phyloP scores from a whole-genome alignment of 306 rosid species.

The Canavalia gladiata region DNA sequence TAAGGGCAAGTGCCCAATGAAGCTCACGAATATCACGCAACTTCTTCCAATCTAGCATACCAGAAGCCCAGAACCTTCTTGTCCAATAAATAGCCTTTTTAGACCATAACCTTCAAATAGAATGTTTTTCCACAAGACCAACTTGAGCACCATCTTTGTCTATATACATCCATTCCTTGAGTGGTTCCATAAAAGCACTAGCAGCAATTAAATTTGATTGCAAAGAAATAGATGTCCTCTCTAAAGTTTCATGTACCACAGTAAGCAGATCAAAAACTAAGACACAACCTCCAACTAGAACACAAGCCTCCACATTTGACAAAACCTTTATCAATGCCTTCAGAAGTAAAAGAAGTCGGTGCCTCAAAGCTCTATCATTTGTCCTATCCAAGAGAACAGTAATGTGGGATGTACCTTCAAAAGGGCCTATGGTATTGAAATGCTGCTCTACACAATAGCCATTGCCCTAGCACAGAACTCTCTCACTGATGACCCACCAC shows the following conservation, averaged over 20 bases:
- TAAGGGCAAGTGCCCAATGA: constrained; percentile 91
- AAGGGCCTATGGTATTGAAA: constrained; percentile 83
- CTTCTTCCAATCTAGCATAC: constrained; percentile 99
- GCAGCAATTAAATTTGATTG: constrained; percentile 98
- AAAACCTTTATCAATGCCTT: constrained; percentile 95
- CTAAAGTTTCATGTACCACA: constrained; percentile 92
- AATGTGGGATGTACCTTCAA: constrained; percentile 93
- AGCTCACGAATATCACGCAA: constrained; percentile 98
- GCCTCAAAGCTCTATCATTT: constrained; percentile 98
- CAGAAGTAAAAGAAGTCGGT: constrained; percentile 94
- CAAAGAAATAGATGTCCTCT: constrained; percentile 98
- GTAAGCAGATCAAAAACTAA: constrained; percentile 92
- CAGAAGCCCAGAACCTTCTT: constrained; percentile 95
- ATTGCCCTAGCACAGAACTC: constrained; percentile 99
- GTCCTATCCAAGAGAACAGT: constrained; percentile 98
- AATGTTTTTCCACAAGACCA: constrained; percentile 98
- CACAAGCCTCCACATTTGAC: constrained; percentile 95
- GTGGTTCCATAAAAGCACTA: constrained; percentile 98
- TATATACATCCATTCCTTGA: constrained; percentile 96
- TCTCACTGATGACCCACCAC: constrained; percentile 96
- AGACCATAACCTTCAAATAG: constrained; percentile 95
- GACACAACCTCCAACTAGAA: constrained; percentile 98
- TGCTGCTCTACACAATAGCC: constrained; percentile 99
- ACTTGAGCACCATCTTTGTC: constrained; percentile 88
- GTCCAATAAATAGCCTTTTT: constrained; percentile 97